Evolutionary conservation across 2,329 filamentous ascomycete genomes (phyloP).

Genomic region (Aspergillus fumigatiaffinis): DNA sequence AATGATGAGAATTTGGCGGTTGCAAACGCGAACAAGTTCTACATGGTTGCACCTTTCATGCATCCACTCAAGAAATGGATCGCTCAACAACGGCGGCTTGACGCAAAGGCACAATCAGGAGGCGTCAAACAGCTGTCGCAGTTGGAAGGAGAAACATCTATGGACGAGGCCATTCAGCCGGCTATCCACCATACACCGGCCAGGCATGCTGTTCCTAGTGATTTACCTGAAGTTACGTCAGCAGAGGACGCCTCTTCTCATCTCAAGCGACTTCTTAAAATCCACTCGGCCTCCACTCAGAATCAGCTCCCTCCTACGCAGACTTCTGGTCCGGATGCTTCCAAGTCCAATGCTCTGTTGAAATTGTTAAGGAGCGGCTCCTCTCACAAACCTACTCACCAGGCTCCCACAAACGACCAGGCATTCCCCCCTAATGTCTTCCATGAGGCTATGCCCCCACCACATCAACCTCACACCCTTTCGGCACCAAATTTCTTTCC

Average conservation of each 20-base stretch:
- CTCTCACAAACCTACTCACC: slow-evolving; percentile 25
- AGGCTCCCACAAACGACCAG: slow-evolving; percentile 36
- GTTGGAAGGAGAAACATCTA: slow-evolving; percentile 50
- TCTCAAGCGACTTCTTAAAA: slow-evolving; percentile 48
- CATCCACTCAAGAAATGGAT: slow-evolving; percentile 87
- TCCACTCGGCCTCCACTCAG: slow-evolving; percentile 21
- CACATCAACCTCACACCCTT: slow-evolving; percentile 48
- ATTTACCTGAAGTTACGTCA: slow-evolving; percentile 39
- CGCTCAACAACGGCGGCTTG: slow-evolving; percentile 72
- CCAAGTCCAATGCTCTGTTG: slow-evolving; percentile 52
- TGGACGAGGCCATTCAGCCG: slow-evolving; percentile 51
- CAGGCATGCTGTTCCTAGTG: slow-evolving; percentile 28
- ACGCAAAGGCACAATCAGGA: slow-evolving; percentile 46
- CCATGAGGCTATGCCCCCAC: slow-evolving; percentile 52
- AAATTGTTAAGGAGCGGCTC: slow-evolving; percentile 50
- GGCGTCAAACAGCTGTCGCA: slow-evolving; percentile 42
- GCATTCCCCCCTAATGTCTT: slow-evolving; percentile 55
- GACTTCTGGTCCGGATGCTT: slow-evolving; percentile 28
- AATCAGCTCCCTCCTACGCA: slow-evolving; percentile 11
- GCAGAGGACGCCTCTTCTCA: slow-evolving; percentile 47
- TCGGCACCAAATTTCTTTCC: slow-evolving; percentile 42
- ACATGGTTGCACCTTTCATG: slow-evolving; percentile 95
- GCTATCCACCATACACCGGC: slow-evolving; percentile 18
- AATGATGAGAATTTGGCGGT: slow-evolving; percentile 55
- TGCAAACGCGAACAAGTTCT: slow-evolving; percentile 79